Conservation (phyloP, 2,329 filamentous ascomycete genomes). For the Diplodia scrobiculata region DNA sequence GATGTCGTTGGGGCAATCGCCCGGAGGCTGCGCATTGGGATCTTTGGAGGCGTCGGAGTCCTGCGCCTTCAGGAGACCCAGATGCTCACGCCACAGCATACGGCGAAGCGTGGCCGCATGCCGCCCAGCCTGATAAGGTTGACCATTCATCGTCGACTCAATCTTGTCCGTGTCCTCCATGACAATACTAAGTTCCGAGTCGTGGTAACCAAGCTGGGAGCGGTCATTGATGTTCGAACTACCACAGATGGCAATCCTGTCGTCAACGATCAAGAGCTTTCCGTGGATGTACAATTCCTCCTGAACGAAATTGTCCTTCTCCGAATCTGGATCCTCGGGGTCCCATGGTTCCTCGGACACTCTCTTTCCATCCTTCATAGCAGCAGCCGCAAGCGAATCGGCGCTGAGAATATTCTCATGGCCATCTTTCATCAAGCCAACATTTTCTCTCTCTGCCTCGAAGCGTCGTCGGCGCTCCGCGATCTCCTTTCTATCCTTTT, state of each 20-base stretch:
- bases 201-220: constrained; percentile 81
- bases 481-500: constrained; percentile 47
- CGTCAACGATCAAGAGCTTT: constrained; percentile 87
- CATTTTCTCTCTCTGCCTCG: constrained; percentile 47
- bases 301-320: constrained; percentile 87
- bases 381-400: constrained; percentile 72
- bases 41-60: constrained; percentile 65
- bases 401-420: constrained; percentile 54
- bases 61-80: constrained; percentile 78
- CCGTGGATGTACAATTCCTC: constrained; percentile 95
- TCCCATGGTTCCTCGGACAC: constrained; percentile 74
- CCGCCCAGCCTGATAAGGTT: constrained; percentile 74
- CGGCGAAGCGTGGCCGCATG: constrained; percentile 80
- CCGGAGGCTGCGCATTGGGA: constrained; percentile 75
- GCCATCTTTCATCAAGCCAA: constrained; percentile 39
- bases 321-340: constrained; percentile 67
- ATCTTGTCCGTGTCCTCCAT: constrained; percentile 79
- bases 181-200: constrained; percentile 86
- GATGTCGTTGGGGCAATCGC: constrained; percentile 69
- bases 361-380: constrained; percentile 71
- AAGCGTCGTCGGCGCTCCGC: constrained; percentile 53
- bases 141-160: constrained; percentile 74
- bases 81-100: constrained; percentile 86
- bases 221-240: constrained; percentile 92
- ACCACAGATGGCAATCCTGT: constrained; percentile 80